Percentiles rank a stretch among this genome's conserved stretches.
phyloP scores from a whole-genome alignment of 345 rosid species.

The Erodium maritimum region DNA sequence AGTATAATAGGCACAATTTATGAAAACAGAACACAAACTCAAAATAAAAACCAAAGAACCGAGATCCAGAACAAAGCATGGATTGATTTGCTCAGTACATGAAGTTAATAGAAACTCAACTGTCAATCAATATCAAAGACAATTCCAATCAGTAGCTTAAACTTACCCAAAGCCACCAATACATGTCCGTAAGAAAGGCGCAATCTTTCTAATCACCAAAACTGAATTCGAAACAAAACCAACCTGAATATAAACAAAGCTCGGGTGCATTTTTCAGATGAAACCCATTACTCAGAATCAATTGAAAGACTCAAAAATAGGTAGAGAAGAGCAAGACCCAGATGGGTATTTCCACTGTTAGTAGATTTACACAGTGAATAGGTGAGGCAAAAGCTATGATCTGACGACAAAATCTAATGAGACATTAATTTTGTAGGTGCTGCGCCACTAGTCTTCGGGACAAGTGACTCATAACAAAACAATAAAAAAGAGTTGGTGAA shows the following conservation, averaged over 20 bases:
- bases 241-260: constrained; percentile 17
- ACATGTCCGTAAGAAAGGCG: neutral
- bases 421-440: too few species aligned
- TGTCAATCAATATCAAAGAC: constrained; percentile 3
- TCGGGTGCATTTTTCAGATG: constrained; percentile 17
- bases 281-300: constrained; percentile 26
- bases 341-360: constrained; percentile 7
- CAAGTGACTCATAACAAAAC: too few species aligned
- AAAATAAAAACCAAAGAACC: constrained; percentile 1
- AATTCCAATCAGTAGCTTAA: constrained; percentile 7
- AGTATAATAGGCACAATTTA: neutral
- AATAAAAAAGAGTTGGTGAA: too few species aligned
- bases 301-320: constrained; percentile 13
- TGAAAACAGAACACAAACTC: neutral
- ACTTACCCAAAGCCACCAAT: neutral
- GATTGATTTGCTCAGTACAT: constrained; percentile 1
- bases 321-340: constrained; percentile 17
- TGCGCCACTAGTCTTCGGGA: too few species aligned
- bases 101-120: constrained; percentile 5
- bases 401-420: too few species aligned
- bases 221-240: constrained; percentile 8
- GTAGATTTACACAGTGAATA: constrained; percentile 7
- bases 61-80: constrained; percentile 13
- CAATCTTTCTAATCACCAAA: too few species aligned
- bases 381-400: constrained; percentile 11